A percentile compares a stretch with the other conserved stretches of the same genome.
Evolutionary conservation across 495 filamentous ascomycete species (phyloP).

Genomic region (Pyronema domesticum): DNA sequence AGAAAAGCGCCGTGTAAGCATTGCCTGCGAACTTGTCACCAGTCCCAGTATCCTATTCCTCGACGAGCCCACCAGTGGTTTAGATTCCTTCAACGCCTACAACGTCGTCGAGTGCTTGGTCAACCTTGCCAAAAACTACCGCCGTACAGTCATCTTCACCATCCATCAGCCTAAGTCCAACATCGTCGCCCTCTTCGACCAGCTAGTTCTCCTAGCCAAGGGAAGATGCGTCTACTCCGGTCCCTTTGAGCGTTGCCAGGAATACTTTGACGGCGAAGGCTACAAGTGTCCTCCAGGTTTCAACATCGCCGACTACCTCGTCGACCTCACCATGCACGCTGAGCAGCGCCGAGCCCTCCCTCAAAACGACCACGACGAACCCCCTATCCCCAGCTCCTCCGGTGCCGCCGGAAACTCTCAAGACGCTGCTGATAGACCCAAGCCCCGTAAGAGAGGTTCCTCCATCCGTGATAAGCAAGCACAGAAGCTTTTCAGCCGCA

Average conservation of each 20-base stretch:
- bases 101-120: constrained; percentile 95
- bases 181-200: constrained; percentile 95
- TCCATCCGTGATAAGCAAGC: constrained; percentile 46
- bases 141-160: constrained; percentile 91
- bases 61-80: constrained; percentile 88
- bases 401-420: background rate
- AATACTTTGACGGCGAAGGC: constrained; percentile 79
- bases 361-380: constrained; percentile 9
- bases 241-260: constrained; percentile 71
- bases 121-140: constrained; percentile 84
- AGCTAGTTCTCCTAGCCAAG: constrained; percentile 73
- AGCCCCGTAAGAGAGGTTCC: constrained; percentile 18
- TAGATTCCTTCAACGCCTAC: constrained; percentile 92
- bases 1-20: constrained; percentile 88
- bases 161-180: constrained; percentile 99
- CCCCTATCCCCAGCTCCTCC: background rate
- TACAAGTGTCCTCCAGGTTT: constrained; percentile 90
- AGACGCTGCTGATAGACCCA: constrained; percentile 1
- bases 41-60: constrained; percentile 94
- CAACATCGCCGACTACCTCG: constrained; percentile 95
- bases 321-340: constrained; percentile 95
- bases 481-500: constrained; percentile 72
- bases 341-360: constrained; percentile 18
- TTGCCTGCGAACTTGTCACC: constrained; percentile 93
- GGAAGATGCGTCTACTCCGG: constrained; percentile 88